phyloP scores from a whole-genome alignment of 148 eudicot species.

The Rheum nobile region DNA sequence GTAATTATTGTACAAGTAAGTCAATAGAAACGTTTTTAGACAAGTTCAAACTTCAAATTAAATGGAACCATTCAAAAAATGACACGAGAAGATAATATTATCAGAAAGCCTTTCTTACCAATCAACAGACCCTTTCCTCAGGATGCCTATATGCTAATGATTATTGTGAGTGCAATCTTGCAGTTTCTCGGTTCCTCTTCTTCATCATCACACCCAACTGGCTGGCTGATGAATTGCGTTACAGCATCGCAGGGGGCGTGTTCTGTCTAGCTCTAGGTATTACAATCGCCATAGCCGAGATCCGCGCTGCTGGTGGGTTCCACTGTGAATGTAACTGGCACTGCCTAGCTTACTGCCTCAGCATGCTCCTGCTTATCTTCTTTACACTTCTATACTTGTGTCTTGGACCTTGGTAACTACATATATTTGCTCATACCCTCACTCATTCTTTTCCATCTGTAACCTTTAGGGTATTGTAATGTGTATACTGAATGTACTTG shows the following conservation, averaged over 20 bases:
- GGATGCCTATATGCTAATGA: too few species aligned
- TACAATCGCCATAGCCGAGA: constrained; percentile 20
- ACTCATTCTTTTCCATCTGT: neutral
- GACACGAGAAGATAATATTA: too few species aligned
- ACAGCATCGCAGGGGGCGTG: constrained; percentile 22
- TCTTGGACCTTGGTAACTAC: constrained; percentile 26
- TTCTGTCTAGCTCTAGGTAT: constrained; percentile 20
- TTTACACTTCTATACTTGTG: constrained; percentile 28
- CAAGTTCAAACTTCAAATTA: too few species aligned
- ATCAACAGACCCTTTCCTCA: neutral
- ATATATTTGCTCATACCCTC: neutral
- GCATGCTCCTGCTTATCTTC: constrained; percentile 28
- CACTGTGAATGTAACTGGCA: constrained; percentile 12
- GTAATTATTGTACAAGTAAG: too few species aligned
- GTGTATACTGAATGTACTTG: neutral
- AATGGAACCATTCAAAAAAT: too few species aligned
- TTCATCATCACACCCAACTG: constrained; percentile 40
- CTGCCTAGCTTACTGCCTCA: constrained; percentile 24
- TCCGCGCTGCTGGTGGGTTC: constrained; percentile 21
- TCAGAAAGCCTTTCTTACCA: neutral
- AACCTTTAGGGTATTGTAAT: neutral
- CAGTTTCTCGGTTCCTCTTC: constrained; percentile 40
- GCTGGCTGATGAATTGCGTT: constrained; percentile 25
- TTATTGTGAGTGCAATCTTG: neutral
- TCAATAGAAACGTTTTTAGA: too few species aligned